A percentile compares a stretch with the other conserved stretches of the same genome.
Evolutionary conservation across 495 filamentous ascomycete genomes (phyloP).

Genomic region (Hypoxylon trugodes): DNA sequence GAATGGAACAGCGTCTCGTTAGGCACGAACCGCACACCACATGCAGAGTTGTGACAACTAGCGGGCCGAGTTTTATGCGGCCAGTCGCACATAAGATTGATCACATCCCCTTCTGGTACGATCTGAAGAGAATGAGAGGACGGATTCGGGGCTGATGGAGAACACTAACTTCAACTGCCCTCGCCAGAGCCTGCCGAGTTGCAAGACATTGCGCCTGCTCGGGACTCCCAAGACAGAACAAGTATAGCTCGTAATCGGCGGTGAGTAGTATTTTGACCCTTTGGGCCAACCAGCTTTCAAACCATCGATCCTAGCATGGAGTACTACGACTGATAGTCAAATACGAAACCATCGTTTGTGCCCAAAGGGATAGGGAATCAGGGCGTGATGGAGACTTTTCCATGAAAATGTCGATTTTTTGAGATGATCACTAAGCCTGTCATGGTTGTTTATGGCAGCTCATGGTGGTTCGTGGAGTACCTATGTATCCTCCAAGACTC

Average conservation of each 20-base stretch:
- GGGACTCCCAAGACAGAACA: constrained; percentile 33
- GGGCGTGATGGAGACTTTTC: constrained; percentile 31
- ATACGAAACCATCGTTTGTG: constrained; percentile 41
- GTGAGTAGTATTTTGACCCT: constrained; percentile 30
- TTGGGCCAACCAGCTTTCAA: constrained; percentile 31
- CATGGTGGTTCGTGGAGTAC: constrained; percentile 23
- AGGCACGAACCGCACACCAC: constrained; percentile 41
- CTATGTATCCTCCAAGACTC: too few relatives aligned
- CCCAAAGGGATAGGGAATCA: constrained; percentile 41
- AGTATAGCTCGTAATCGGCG: constrained; percentile 40
- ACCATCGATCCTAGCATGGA: constrained; percentile 28
- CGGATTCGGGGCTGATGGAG: constrained; percentile 39
- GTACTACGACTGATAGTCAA: constrained; percentile 39
- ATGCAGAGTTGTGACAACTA: constrained; percentile 38
- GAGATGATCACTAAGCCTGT: constrained; percentile 30
- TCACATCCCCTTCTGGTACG: constrained; percentile 44
- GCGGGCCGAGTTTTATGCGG: constrained; percentile 44
- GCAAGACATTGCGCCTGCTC: constrained; percentile 39
- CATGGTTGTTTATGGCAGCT: too few relatives aligned
- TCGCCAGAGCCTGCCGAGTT: constrained; percentile 26
- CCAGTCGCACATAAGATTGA: constrained; percentile 43
- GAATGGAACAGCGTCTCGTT: constrained; percentile 39
- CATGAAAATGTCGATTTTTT: constrained; percentile 30
- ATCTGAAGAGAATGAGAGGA: constrained; percentile 41
- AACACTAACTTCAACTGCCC: constrained; percentile 34